phyloP scores from a whole-genome alignment of 1,139 yeast genomes.

The Taphrina confusa region DNA sequence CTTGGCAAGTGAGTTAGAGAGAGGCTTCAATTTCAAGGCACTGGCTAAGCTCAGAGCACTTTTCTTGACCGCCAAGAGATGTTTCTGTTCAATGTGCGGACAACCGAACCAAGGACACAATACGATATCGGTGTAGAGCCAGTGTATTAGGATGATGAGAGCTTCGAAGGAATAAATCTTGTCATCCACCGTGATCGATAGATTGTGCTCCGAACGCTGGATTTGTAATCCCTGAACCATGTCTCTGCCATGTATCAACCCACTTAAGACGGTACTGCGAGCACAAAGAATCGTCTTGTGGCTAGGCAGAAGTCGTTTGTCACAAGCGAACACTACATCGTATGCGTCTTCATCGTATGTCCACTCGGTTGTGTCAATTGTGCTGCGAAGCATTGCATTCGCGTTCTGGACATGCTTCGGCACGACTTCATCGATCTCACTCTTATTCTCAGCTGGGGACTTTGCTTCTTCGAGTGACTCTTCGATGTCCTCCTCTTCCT shows the following conservation, averaged over 20 bases:
- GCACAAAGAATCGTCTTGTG: conserved; percentile 39
- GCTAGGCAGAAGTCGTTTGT: conserved; percentile 38
- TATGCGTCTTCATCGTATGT: conserved; percentile 15
- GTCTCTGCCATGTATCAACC: not conserved
- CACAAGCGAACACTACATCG: conserved; percentile 36
- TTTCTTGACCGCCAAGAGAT: conserved; percentile 42
- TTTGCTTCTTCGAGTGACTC: conserved; percentile 32
- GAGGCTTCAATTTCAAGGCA: conserved; percentile 39
- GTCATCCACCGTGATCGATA: not conserved
- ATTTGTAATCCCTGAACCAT: not conserved
- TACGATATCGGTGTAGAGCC: conserved; percentile 53
- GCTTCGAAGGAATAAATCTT: conserved; percentile 43
- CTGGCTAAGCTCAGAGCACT: conserved; percentile 42
- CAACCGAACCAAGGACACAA: conserved; percentile 50
- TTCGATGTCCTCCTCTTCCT: conserved; percentile 31
- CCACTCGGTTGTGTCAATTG: conserved; percentile 36
- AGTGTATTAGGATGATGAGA: conserved; percentile 50
- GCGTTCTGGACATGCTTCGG: conserved; percentile 36
- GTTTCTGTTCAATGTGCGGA: conserved; percentile 13
- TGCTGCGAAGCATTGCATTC: conserved; percentile 38
- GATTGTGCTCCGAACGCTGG: not conserved
- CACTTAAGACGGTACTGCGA: conserved; percentile 1
- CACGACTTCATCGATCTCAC: conserved; percentile 13
- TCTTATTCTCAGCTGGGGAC: conserved; percentile 32
- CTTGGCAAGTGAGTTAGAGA: conserved; percentile 40